These are phyloP conservation scores for Psilocybe tampanensis DNA, from an alignment of 768 basidiomycete species.

Conservation along the genomic window DNA sequence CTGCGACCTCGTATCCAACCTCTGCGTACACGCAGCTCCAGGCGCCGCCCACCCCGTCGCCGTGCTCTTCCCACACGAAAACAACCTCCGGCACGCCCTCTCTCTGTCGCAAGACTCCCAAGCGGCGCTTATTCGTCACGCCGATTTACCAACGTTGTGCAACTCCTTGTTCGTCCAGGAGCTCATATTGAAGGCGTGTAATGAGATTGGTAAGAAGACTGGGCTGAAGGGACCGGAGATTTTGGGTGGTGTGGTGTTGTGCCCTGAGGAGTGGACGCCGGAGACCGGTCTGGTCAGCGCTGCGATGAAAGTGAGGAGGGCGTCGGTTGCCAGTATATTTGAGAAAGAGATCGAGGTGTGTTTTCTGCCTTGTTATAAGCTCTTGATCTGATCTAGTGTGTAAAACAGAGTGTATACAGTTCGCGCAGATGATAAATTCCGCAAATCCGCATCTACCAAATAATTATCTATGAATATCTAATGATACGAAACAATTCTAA, in stretches of 20 bases:
- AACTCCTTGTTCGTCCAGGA: constrained; percentile 27
- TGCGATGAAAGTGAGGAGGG: constrained; percentile 88
- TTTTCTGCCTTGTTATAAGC: constrained; percentile 33
- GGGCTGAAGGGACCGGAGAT: constrained; percentile 81
- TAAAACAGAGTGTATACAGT: background rate
- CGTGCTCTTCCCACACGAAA: constrained; percentile 80
- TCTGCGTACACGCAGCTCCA: constrained; percentile 78
- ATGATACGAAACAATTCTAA: constrained; percentile 1
- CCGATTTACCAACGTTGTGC: constrained; percentile 12
- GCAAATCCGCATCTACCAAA: background rate
- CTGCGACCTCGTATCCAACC: constrained; percentile 73
- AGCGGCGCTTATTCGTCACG: constrained; percentile 9
- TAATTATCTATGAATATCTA: background rate
- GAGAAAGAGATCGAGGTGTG: constrained; percentile 62
- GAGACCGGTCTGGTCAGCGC: constrained; percentile 87
- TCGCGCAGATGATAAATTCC: background rate
- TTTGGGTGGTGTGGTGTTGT: constrained; percentile 76
- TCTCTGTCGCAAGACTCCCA: constrained; percentile 14
- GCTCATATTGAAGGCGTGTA: constrained; percentile 75
- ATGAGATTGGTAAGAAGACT: constrained; percentile 77
- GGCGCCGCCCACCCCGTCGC: constrained; percentile 84
- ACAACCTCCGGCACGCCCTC: constrained; percentile 63
- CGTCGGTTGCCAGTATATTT: constrained; percentile 67
- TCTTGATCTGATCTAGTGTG: no score
- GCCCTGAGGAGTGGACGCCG: constrained; percentile 89